phyloP scores from a whole-genome alignment of 179 eudicot genomes.

The Beta lomatogona region DNA sequence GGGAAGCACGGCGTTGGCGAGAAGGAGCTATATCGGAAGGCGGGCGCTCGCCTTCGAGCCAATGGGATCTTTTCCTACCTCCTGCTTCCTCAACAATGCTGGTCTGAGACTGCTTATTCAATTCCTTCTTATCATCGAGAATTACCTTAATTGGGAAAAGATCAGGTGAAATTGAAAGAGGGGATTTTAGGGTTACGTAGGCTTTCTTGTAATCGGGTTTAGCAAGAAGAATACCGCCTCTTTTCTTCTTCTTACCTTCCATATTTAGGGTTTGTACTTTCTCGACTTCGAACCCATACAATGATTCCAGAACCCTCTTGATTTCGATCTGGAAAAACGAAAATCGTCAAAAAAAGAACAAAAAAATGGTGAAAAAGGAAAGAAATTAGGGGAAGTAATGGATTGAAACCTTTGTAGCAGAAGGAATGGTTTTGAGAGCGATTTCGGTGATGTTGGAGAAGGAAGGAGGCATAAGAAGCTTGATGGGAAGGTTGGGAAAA shows the following conservation, averaged over 20 bases:
- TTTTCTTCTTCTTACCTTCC: slow-evolving; percentile 94
- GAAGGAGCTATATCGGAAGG: not conserved
- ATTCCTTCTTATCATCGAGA: slow-evolving; percentile 59
- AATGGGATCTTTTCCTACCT: slow-evolving; percentile 64
- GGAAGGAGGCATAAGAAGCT: slow-evolving; percentile 83
- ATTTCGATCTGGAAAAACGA: slow-evolving; percentile 48
- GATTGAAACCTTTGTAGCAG: slow-evolving; percentile 29
- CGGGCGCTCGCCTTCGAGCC: slow-evolving; percentile 46
- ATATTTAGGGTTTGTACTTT: slow-evolving; percentile 80
- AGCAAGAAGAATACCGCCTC: slow-evolving; percentile 71
- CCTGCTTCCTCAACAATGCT: slow-evolving; percentile 56
- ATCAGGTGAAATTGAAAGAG: slow-evolving; percentile 70
- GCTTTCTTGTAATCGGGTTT: slow-evolving; percentile 92
- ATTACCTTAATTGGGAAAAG: slow-evolving; percentile 64
- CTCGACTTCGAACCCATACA: slow-evolving; percentile 84
- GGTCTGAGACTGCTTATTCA: slow-evolving; percentile 58
- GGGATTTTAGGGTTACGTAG: slow-evolving; percentile 62
- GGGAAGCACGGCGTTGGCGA: slow-evolving; percentile 3
- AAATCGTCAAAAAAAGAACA: too few species aligned
- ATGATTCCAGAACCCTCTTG: slow-evolving; percentile 80
- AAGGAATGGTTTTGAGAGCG: slow-evolving; percentile 89
- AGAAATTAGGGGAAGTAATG: too few species aligned
- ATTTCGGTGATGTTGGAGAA: slow-evolving; percentile 85
- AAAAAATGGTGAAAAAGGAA: too few species aligned
- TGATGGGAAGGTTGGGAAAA: slow-evolving; percentile 84